These are phyloP conservation scores for Capronia epimyces DNA, from an alignment of 2,329 filamentous ascomycete genomes.

Conservation along the genomic window DNA sequence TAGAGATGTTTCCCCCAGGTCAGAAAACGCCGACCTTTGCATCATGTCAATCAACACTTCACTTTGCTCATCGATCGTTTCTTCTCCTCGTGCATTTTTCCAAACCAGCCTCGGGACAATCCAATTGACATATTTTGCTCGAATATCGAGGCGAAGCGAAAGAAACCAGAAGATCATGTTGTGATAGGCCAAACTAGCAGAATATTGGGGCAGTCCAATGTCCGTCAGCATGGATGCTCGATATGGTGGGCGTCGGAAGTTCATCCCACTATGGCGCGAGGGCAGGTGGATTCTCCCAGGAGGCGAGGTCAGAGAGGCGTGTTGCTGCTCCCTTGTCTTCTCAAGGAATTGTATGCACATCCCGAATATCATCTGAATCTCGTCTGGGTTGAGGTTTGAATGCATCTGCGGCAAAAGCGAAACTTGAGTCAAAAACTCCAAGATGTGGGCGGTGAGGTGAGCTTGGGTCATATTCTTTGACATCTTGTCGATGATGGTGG, in stretches of 20 bases:
- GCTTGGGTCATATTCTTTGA: slow-evolving; percentile 92
- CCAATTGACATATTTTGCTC: slow-evolving; percentile 79
- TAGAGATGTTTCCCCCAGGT: slow-evolving; percentile 62
- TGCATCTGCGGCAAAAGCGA: slow-evolving; percentile 79
- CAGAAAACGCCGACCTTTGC: slow-evolving; percentile 79
- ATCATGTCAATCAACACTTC: slow-evolving; percentile 92
- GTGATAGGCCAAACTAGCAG: slow-evolving; percentile 88
- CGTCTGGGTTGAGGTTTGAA: slow-evolving; percentile 82
- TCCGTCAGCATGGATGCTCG: slow-evolving; percentile 42
- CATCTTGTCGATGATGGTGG: slow-evolving; percentile 86
- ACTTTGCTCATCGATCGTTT: slow-evolving; percentile 82
- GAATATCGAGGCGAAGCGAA: slow-evolving; percentile 75
- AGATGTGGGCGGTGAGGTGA: slow-evolving; percentile 84
- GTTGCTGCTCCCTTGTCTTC: slow-evolving; percentile 62
- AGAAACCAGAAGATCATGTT: slow-evolving; percentile 97
- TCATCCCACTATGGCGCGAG: slow-evolving; percentile 24
- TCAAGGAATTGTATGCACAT: slow-evolving; percentile 93
- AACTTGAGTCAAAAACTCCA: slow-evolving; percentile 89
- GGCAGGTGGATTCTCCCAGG: slow-evolving; percentile 27
- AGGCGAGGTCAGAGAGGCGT: slow-evolving; percentile 31
- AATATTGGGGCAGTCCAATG: slow-evolving; percentile 84
- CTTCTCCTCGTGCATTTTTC: slow-evolving; percentile 66
- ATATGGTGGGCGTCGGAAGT: slow-evolving; percentile 24
- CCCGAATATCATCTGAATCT: slow-evolving; percentile 89
- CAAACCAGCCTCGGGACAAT: slow-evolving; percentile 80